Evolutionary conservation across 805 yeast species (phyloP), one percentile per base, ranked within the genome.

Genomic region (Spathaspora passalidarum): DNA sequence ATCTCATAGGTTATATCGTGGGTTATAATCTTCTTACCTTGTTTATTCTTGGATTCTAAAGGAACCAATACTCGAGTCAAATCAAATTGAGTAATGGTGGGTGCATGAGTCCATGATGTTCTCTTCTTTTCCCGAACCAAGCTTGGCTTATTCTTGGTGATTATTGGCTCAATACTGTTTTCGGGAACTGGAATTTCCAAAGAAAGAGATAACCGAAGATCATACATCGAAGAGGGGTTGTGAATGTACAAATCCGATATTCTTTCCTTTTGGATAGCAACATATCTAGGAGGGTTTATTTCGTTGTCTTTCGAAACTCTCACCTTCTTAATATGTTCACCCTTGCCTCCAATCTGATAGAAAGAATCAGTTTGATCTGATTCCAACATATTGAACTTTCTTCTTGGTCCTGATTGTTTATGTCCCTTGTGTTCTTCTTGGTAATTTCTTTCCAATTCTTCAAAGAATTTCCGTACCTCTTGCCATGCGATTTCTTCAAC

Each of bases 171-270:
- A 60, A 84, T 54, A 68, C 82, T 63, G 60, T 80, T 65, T 66
- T 76, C 81, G 26, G 78, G 75, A 19, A 79, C 78, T 0, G 96
- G 96, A 48, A 83, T 61, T 79, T 90, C 97, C 22, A 86, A 64
- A 32, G 88, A 80, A 51, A 91, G 66, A 5, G 95, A 82, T 32
- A 90, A 68, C 54, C 96, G 76, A 54, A 84, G 72, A 65, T 90
- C 97, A 59, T 82, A 84, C 63, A 82, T 73, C 25, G 86, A 80
- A 51, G 86, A 84, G 3, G 97, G 97, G 45, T 85, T 77, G 56
- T 79, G 82, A 17, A 90, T 72, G 56, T 80, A 76, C 46, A 91
- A 63, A 59, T 86, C 89, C 2, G 88, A 79, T n/a, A 89, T 67
- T 45, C 92, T 74, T 53, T 80, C 78, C 59, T 90, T 90, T 49